Evolutionary conservation across 176 grass and related monocot species (phyloP).

Genomic region (Juncus inflexus): DNA sequence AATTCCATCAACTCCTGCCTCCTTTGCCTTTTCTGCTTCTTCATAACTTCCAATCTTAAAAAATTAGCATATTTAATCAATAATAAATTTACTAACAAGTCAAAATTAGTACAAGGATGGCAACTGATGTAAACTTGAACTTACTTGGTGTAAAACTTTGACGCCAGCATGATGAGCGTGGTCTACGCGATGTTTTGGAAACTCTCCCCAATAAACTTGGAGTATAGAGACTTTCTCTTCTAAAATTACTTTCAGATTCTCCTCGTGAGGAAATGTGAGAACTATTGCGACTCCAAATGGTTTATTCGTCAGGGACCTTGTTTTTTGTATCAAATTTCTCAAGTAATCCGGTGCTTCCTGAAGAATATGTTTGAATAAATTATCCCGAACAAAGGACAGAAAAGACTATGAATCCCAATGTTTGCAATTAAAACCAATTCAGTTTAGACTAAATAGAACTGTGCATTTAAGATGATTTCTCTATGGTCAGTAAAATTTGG

Average conservation of each 20-base stretch:
- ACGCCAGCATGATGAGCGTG: slow-evolving; percentile 74
- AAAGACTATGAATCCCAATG: neutral
- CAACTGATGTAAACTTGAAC: slow-evolving; percentile 2
- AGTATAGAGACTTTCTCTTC: slow-evolving; percentile 75
- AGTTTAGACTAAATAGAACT: neutral
- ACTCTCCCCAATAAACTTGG: slow-evolving; percentile 93
- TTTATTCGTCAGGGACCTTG: slow-evolving; percentile 61
- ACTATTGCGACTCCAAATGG: slow-evolving; percentile 73
- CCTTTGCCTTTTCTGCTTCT: slow-evolving; percentile 69
- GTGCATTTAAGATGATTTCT: neutral
- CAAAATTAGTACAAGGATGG: neutral
- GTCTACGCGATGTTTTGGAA: slow-evolving; percentile 54
- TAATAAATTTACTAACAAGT: neutral
- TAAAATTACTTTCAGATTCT: slow-evolving; percentile 74
- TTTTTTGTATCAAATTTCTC: slow-evolving; percentile 60
- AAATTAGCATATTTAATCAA: neutral
- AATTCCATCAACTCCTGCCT: slow-evolving; percentile 84
- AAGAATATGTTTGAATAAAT: slow-evolving; percentile 5
- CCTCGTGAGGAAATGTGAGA: slow-evolving; percentile 63
- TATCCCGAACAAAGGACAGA: neutral
- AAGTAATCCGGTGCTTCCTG: slow-evolving; percentile 80
- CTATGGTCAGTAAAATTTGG: neutral
- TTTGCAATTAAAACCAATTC: neutral
- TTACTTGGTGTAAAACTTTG: slow-evolving; percentile 91
- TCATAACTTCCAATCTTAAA: slow-evolving; percentile 63